Evolutionary conservation across 1,139 yeast genomes (phyloP).

Genomic region (Pichia sp.): DNA sequence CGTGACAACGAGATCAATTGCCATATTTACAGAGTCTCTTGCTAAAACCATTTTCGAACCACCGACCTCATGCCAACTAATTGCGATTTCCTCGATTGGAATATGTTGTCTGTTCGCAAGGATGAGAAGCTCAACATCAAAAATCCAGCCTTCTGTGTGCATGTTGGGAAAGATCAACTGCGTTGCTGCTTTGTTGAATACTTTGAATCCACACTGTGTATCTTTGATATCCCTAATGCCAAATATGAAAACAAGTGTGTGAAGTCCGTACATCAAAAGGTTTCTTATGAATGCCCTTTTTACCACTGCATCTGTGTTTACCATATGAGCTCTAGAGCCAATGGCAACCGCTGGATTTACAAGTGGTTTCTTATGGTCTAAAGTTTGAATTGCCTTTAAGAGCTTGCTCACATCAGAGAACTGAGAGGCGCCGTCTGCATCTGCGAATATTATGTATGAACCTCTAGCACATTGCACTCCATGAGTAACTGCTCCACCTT

Average conservation of each 20-base stretch:
- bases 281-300: conserved; percentile 84
- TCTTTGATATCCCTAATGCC: conserved; percentile 85
- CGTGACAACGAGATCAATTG: conserved; percentile 88
- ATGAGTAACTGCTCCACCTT: conserved; percentile 97
- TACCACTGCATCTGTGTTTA: conserved; percentile 91
- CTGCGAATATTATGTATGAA: conserved; percentile 75
- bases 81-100: conserved; percentile 70
- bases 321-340: conserved; percentile 97
- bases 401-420: conserved; percentile 66
- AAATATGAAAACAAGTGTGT: conserved; percentile 76
- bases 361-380: conserved; percentile 29
- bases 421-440: conserved; percentile 94
- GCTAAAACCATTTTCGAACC: conserved; percentile 94
- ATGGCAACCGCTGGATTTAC: conserved; percentile 60
- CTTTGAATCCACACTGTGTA: conserved; percentile 96
- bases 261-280: conserved; percentile 89
- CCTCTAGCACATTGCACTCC: conserved; percentile 81
- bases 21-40: conserved; percentile 87
- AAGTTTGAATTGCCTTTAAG: conserved; percentile 37
- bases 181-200: conserved; percentile 72
- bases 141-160: conserved; percentile 98
- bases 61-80: conserved; percentile 94
- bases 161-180: conserved; percentile 71
- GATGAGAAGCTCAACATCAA: conserved; percentile 87
- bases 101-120: conserved; percentile 71